A percentile compares a stretch with the other conserved stretches of the same genome.
These are phyloP conservation scores for Cercophora scortea DNA, from an alignment of 495 filamentous ascomycete species.

Conservation along the genomic window DNA sequence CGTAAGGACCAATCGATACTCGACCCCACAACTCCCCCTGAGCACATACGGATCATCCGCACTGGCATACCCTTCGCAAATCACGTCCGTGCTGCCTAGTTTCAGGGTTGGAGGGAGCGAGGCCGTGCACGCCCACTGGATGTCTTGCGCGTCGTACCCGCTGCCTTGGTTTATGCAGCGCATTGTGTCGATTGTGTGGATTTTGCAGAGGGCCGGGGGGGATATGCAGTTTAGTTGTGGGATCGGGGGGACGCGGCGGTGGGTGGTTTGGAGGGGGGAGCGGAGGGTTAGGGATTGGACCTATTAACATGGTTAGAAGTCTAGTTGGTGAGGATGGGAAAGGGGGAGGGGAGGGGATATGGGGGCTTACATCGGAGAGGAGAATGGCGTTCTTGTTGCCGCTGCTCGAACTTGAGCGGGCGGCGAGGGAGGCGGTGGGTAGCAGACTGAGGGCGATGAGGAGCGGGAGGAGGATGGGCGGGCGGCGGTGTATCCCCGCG, in stretches of 20 bases:
- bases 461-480: neutral
- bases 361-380: slow-evolving; percentile 15
- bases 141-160: slow-evolving; percentile 59
- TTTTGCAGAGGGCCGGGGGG: slow-evolving; percentile 46
- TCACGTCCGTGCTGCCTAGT: slow-evolving; percentile 81
- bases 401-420: neutral
- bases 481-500: neutral
- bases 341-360: neutral
- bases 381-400: slow-evolving; percentile 17
- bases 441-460: neutral
- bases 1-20: slow-evolving; percentile 79
- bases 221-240: slow-evolving; percentile 81
- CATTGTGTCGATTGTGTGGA: slow-evolving; percentile 72
- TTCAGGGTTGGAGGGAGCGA: slow-evolving; percentile 74
- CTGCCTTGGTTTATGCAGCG: slow-evolving; percentile 79
- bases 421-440: neutral
- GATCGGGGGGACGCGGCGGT: slow-evolving; percentile 68
- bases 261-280: slow-evolving; percentile 49
- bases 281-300: slow-evolving; percentile 74
- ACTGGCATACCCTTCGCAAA: slow-evolving; percentile 79
- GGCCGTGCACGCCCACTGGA: slow-evolving; percentile 86
- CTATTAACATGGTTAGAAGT: neutral
- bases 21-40: slow-evolving; percentile 86
- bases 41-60: slow-evolving; percentile 76
- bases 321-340: neutral